Evolutionary conservation across 257 asterid genomes (phyloP), one percentile per base, ranked within the genome.

Genomic region (Lycium barbarum): DNA sequence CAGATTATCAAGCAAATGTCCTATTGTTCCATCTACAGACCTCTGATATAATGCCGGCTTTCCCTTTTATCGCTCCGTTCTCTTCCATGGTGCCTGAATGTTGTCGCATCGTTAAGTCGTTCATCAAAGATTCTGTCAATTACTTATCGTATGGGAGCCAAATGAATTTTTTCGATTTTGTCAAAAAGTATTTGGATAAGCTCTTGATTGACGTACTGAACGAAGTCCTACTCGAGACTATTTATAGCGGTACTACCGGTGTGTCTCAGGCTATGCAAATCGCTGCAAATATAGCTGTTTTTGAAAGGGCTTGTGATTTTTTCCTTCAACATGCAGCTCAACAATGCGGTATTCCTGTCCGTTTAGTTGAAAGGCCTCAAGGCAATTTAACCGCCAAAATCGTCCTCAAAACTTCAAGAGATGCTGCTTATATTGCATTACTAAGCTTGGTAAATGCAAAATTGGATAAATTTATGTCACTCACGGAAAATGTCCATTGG

Each of bases 271-370:
- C 99, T 10, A 93, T 96, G 99, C 98, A 95, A 89, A 93, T 96
- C 83, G 98, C 99, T 59, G 99, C 99, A 6, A 94, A 96, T 73
- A 91, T 93, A 84, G 86, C 99, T 36, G 98, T 94, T 87, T 83
- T 94, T 2, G 99, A 93, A 88, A 86, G 98, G 88, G 99, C 98
- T 7, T 94, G 99, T 35, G 98, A 96, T 87, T 93, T 93, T 90
- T 96, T 94, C 74, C 93, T 96, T 90, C 98, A 94, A 84, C 98
- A 96, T 86, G 97, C 99, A 1, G 99, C 99, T 54, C 99, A 94
- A 88, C 99, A 94, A 78, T 96, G 99, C 47, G 99, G 99, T 47
- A 94, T 96, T 36, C 98, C 99, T 0, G 90, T 91, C 74, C 90
- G 97, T 80, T 92, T 97, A 5, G 92, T 96, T 43, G 98, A 94